These are phyloP conservation scores for Hypoxylon subgilvum DNA, from an alignment of 495 filamentous ascomycete species.

Conservation along the genomic window DNA sequence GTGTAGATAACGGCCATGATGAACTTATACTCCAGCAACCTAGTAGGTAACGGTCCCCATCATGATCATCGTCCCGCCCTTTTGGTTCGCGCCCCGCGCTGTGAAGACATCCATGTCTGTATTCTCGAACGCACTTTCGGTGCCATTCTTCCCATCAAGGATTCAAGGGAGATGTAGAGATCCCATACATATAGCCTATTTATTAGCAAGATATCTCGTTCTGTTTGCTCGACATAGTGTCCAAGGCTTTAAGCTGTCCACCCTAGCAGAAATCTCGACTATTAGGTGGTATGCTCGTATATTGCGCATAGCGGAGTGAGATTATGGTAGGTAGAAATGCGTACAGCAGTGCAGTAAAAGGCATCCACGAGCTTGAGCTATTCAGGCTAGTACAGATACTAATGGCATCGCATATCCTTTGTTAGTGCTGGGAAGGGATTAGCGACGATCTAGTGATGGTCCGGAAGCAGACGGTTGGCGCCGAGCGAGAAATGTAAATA, in stretches of 20 bases:
- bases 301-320: background rate
- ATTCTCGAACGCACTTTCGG: constrained; percentile 7
- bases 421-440: constrained; percentile 1
- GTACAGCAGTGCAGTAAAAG: too few relatives aligned
- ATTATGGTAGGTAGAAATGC: too few relatives aligned
- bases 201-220: background rate
- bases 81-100: constrained; percentile 24
- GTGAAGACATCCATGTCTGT: constrained; percentile 14
- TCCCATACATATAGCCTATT: background rate
- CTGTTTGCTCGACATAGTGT: background rate
- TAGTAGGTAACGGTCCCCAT: constrained; percentile 4
- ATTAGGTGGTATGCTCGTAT: background rate
- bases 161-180: background rate
- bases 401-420: background rate
- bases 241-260: background rate
- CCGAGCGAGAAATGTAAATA: constrained; percentile 1
- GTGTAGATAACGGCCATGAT: constrained; percentile 6
- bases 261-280: background rate
- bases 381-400: background rate
- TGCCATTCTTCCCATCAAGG: background rate
- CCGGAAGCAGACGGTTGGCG: background rate
- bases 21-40: constrained; percentile 13
- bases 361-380: background rate
- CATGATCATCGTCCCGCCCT: constrained; percentile 17
- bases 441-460: background rate